These are phyloP conservation scores for Silene coronaria DNA, from an alignment of 179 eudicot genomes.

Conservation along the genomic window DNA sequence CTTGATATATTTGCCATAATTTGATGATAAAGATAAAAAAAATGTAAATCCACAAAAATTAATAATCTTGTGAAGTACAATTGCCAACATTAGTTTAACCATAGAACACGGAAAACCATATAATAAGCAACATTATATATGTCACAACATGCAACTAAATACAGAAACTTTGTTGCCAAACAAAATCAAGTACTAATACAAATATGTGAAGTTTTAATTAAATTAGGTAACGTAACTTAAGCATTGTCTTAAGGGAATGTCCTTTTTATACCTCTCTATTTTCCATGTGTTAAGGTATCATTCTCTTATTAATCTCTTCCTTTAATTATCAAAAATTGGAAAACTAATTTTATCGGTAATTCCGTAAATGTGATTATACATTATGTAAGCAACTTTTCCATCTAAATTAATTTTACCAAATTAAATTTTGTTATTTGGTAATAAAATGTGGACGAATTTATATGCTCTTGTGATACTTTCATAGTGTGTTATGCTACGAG, in stretches of 20 bases:
- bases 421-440: neutral
- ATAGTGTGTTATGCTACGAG: neutral
- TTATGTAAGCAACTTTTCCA: neutral
- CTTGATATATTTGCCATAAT: too few relatives aligned
- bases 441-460: neutral
- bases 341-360: neutral
- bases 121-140: too few relatives aligned
- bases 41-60: too few relatives aligned
- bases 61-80: too few relatives aligned
- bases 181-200: too few relatives aligned
- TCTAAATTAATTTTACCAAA: neutral
- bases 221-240: neutral
- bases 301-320: neutral
- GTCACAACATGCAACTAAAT: too few relatives aligned
- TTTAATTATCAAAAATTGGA: neutral
- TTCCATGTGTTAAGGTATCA: conserved; percentile 3
- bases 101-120: too few relatives aligned
- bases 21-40: too few relatives aligned
- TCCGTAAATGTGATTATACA: neutral
- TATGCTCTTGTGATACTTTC: neutral
- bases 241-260: conserved; percentile 8
- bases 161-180: too few relatives aligned
- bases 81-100: too few relatives aligned
- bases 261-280: neutral
- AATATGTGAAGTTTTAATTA: neutral